phyloP scores from a whole-genome alignment of 148 eudicot genomes.

The Vaccinium corymbosum region DNA sequence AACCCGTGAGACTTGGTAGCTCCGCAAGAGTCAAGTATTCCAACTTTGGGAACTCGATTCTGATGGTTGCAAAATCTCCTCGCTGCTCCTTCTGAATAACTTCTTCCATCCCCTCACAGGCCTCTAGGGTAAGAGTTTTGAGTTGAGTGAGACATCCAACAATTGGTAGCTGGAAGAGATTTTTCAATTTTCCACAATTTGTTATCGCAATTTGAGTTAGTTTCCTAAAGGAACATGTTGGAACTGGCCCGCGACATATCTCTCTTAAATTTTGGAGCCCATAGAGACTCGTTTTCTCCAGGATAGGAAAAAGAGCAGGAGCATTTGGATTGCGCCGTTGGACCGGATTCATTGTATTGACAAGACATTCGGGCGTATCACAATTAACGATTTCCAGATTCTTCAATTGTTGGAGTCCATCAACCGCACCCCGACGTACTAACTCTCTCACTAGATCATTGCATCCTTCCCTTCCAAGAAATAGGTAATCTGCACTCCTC shows the following conservation, averaged over 20 bases:
- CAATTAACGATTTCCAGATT: neutral
- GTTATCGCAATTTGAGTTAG: neutral
- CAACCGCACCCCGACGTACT: neutral
- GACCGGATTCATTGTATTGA: neutral
- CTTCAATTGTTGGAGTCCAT: constrained; percentile 18
- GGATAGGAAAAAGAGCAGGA: too few relatives aligned
- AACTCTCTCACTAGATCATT: neutral
- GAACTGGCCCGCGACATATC: neutral
- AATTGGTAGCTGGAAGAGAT: constrained; percentile 1
- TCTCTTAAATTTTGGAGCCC: neutral
- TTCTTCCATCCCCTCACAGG: constrained; percentile 17
- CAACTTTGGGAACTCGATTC: neutral
- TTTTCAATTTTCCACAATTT: neutral
- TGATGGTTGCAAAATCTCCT: neutral
- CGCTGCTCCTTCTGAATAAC: constrained; percentile 1
- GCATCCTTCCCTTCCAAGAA: neutral
- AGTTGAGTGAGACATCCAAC: constrained; percentile 8
- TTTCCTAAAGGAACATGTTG: constrained; percentile 9
- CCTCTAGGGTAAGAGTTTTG: neutral
- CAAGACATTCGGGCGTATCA: constrained; percentile 17
- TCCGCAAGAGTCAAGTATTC: neutral
- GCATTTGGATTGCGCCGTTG: too few relatives aligned
- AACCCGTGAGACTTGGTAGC: neutral
- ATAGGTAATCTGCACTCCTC: neutral
- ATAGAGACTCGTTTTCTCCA: too few relatives aligned